phyloP scores from a whole-genome alignment of 2,329 filamentous ascomycete species.

The Fusarium nanum region DNA sequence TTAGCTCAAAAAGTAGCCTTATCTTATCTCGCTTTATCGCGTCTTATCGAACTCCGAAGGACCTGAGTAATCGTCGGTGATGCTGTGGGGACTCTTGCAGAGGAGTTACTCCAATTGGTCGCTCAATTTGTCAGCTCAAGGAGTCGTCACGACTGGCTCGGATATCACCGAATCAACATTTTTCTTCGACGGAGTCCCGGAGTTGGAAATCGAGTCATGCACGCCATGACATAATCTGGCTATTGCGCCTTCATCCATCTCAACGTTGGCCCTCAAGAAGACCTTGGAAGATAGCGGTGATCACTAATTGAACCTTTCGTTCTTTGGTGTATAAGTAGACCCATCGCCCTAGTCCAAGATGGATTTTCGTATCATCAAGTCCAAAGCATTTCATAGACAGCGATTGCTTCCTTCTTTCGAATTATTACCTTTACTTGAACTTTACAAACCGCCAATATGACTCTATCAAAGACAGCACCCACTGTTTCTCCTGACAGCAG shows the following conservation, averaged over 20 bases:
- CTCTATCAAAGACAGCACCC: conserved; percentile 1
- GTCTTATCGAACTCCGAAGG: background rate
- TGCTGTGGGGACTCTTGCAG: accelerated
- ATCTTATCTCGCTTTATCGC: background rate
- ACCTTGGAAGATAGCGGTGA: conserved; percentile 1
- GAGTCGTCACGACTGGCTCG: background rate
- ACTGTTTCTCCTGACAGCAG: conserved; percentile 26
- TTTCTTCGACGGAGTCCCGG: conserved; percentile 10
- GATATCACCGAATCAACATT: background rate
- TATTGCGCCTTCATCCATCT: background rate
- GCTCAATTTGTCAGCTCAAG: accelerated
- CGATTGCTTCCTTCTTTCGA: background rate
- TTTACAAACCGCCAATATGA: conserved; percentile 13
- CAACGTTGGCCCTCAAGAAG: background rate
- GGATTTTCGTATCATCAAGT: background rate
- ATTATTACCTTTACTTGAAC: background rate
- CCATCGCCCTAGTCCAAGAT: background rate
- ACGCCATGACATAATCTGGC: conserved; percentile 9
- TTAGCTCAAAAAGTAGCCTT: accelerated
- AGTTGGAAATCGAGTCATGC: conserved; percentile 14
- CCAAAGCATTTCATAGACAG: background rate
- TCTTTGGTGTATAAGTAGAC: conserved; percentile 5
- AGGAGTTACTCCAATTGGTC: conserved; percentile 19
- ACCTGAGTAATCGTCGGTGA: background rate
- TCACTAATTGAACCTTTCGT: background rate